These are phyloP conservation scores for Croton laevigatus DNA, from an alignment of 441 rosid species.

Conservation along the genomic window DNA sequence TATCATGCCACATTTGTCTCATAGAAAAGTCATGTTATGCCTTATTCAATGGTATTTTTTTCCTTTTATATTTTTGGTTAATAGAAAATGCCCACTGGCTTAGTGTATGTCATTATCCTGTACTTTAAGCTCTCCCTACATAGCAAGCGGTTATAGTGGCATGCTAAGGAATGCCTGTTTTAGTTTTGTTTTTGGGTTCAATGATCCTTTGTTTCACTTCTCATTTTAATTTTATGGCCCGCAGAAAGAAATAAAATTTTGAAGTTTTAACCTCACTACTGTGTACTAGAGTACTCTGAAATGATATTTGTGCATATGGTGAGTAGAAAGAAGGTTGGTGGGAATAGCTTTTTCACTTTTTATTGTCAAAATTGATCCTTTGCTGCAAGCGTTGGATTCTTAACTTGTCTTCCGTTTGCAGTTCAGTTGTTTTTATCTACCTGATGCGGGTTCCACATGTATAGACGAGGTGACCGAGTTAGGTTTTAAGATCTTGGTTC, in stretches of 20 bases:
- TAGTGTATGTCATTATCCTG: constrained; percentile 31
- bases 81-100: constrained; percentile 32
- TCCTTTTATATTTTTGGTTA: constrained; percentile 14
- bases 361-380: no score
- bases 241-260: constrained; percentile 11
- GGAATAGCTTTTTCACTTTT: neutral
- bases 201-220: constrained; percentile 20
- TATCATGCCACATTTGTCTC: constrained; percentile 44
- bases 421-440: no score
- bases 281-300: neutral
- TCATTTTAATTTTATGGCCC: constrained; percentile 9
- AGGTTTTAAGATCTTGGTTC: no score
- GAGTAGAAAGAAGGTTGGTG: neutral
- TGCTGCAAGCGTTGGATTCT: no score
- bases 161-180: constrained; percentile 28
- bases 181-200: constrained; percentile 24
- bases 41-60: constrained; percentile 20
- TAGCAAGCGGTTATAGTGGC: constrained; percentile 38
- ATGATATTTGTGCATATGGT: neutral
- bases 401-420: no score
- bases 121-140: constrained; percentile 27
- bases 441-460: no score
- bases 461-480: no score
- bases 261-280: constrained; percentile 1
- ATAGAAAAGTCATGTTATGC: constrained; percentile 42